Conservation (phyloP, 371 early-diverging fungal species). For the Synchytrium microbalum region DNA sequence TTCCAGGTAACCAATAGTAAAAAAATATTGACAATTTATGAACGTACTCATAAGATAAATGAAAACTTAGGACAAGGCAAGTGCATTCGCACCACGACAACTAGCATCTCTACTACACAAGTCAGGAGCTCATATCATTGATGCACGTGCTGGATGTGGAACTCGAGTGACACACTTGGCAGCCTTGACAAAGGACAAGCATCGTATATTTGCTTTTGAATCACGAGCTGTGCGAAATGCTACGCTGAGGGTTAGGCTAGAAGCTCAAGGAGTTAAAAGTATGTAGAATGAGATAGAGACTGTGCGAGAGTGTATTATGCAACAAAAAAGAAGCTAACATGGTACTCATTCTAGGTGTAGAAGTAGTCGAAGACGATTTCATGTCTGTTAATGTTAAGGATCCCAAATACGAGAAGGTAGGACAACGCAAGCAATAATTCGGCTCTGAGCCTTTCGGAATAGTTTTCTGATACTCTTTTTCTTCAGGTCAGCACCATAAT, state of each 20-base stretch:
- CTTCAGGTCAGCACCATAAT: conserved; percentile 28
- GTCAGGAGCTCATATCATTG: conserved; percentile 78
- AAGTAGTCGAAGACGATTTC: conserved; percentile 56
- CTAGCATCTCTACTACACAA: conserved; percentile 40
- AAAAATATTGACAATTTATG: too few relatives aligned
- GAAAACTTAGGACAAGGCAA: conserved; percentile 71
- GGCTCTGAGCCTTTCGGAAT: too few relatives aligned
- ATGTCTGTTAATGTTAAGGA: conserved; percentile 56
- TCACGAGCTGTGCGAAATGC: conserved; percentile 70
- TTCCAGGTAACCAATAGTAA: conserved; percentile 51
- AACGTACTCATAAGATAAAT: neutral
- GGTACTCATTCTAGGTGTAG: conserved; percentile 50
- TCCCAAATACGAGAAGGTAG: conserved; percentile 47
- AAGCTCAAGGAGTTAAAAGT: conserved; percentile 79
- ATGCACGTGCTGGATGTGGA: conserved; percentile 57
- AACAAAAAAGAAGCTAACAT: too few relatives aligned
- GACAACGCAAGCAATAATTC: too few relatives aligned
- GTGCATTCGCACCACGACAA: conserved; percentile 18
- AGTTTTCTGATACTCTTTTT: neutral
- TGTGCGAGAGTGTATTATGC: too few relatives aligned
- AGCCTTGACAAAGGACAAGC: conserved; percentile 76
- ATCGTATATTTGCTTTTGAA: conserved; percentile 90
- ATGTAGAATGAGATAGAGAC: conserved; percentile 20
- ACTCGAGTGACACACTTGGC: conserved; percentile 87
- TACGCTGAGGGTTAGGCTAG: conserved; percentile 61